A percentile compares a stretch with the other conserved stretches of the same genome.
Evolutionary conservation across 192 early-diverging fungal species (phyloP).

Genomic region (Backusella circina): DNA sequence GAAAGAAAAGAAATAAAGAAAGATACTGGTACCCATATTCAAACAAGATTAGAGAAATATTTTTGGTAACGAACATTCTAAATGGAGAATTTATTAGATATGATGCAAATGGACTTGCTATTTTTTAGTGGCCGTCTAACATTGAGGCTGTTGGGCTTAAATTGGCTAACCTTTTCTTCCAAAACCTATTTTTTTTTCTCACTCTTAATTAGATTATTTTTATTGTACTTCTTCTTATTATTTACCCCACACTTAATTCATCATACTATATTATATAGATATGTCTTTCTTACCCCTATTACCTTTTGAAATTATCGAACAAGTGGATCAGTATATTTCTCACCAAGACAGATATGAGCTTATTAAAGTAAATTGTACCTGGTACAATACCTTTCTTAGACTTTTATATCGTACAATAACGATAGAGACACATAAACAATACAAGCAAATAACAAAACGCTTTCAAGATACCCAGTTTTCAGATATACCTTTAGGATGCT

Average conservation of each 20-base stretch:
- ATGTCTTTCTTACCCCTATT: not conserved
- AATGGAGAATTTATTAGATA: not conserved
- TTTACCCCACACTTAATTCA: not conserved
- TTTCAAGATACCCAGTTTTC: not conserved
- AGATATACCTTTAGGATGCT: not conserved
- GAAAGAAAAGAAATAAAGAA: not conserved
- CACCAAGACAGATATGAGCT: not conserved
- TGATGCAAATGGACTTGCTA: not conserved
- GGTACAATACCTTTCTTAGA: not conserved
- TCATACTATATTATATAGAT: not conserved
- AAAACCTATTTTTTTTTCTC: not conserved
- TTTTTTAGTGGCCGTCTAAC: not conserved
- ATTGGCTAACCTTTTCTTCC: not conserved
- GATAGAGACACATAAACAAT: not conserved
- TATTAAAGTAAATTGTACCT: not conserved
- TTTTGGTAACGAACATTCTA: not conserved
- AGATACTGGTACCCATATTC: not conserved
- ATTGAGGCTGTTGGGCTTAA: not conserved
- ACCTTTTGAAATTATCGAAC: slow-evolving; percentile 1
- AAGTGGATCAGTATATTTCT: not conserved
- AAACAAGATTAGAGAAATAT: not conserved
- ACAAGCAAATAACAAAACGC: not conserved
- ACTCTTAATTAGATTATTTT: not conserved
- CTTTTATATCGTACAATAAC: not conserved
- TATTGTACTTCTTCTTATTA: not conserved